These are phyloP conservation scores for Paragyromitra xinjiangensis DNA, from an alignment of 495 filamentous ascomycete genomes.

Conservation along the genomic window DNA sequence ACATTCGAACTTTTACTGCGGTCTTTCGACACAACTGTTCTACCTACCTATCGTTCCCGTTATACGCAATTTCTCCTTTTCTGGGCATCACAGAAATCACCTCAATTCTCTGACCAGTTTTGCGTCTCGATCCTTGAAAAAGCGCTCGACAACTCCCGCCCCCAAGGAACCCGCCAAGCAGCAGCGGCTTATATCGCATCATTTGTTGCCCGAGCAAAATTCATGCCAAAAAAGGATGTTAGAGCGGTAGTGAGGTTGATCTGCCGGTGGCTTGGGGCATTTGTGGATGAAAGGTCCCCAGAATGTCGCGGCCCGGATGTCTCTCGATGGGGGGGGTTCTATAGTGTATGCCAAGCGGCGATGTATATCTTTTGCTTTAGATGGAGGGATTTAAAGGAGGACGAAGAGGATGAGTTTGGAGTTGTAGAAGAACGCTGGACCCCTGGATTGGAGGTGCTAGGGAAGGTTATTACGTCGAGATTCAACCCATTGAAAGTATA, in stretches of 20 bases:
- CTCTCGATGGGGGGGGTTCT: constrained; percentile 81
- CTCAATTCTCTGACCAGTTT: constrained; percentile 78
- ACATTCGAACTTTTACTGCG: constrained; percentile 76
- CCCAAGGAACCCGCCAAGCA: constrained; percentile 76
- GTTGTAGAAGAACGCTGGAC: constrained; percentile 70
- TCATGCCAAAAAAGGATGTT: constrained; percentile 77
- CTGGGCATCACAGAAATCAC: constrained; percentile 84
- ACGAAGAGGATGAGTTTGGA: constrained; percentile 59
- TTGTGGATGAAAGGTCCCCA: constrained; percentile 70
- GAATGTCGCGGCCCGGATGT: constrained; percentile 84
- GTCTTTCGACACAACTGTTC: constrained; percentile 83
- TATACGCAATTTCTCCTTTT: constrained; percentile 93
- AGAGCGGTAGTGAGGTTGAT: constrained; percentile 79
- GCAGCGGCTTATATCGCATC: constrained; percentile 92
- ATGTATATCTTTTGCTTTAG: constrained; percentile 98
- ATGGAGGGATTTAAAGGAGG: constrained; percentile 81
- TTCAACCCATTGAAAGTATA: constrained; percentile 96
- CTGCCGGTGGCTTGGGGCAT: constrained; percentile 73
- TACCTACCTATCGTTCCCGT: constrained; percentile 86
- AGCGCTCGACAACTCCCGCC: constrained; percentile 69
- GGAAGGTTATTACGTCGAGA: constrained; percentile 78
- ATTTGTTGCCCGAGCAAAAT: constrained; percentile 86
- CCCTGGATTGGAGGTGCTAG: constrained; percentile 72
- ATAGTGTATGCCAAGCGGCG: constrained; percentile 84
- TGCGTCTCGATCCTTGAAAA: constrained; percentile 77